Percentiles rank a stretch among this genome's conserved stretches.
Conservation (phyloP, 371 early-diverging fungal genomes). For the Mucor piriformis region DNA sequence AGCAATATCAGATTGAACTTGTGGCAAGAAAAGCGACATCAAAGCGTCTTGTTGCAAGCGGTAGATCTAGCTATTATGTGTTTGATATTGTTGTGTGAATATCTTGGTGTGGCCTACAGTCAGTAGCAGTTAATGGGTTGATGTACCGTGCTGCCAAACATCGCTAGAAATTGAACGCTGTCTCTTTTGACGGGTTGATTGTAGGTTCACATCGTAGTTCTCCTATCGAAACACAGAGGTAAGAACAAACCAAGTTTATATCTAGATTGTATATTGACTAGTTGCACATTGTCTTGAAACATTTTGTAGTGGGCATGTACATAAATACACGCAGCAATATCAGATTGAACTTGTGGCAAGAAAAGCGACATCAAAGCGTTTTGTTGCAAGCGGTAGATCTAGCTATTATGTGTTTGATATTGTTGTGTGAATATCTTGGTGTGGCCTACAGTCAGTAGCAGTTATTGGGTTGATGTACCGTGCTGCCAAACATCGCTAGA, state of each 20-base stretch:
- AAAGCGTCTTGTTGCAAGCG: slow-evolving; percentile 19
- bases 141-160: slow-evolving; percentile 22
- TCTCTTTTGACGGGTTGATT: slow-evolving; percentile 17
- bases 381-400: slow-evolving; percentile 21
- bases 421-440: slow-evolving; percentile 13
- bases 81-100: slow-evolving; percentile 17
- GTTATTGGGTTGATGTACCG: slow-evolving; percentile 19
- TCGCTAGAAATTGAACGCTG: slow-evolving; percentile 16
- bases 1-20: slow-evolving; percentile 17
- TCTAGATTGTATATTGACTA: slow-evolving; percentile 7
- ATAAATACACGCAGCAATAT: slow-evolving; percentile 8
- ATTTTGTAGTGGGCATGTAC: slow-evolving; percentile 4
- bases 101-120: slow-evolving; percentile 9
- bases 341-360: slow-evolving; percentile 20
- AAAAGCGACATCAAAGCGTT: slow-evolving; percentile 19
- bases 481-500: slow-evolving; percentile 22
- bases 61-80: slow-evolving; percentile 20
- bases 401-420: slow-evolving; percentile 18
- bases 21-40: slow-evolving; percentile 21
- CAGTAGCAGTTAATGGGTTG: slow-evolving; percentile 18
- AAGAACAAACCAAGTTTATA: slow-evolving; percentile 5
- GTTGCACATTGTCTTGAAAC: slow-evolving; percentile 5
- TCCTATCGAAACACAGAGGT: slow-evolving; percentile 4
- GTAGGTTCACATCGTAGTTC: slow-evolving; percentile 6
- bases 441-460: slow-evolving; percentile 15